These are phyloP conservation scores for Cyberlindnera misumaiensis DNA, from an alignment of 805 yeast species.

Conservation along the genomic window DNA sequence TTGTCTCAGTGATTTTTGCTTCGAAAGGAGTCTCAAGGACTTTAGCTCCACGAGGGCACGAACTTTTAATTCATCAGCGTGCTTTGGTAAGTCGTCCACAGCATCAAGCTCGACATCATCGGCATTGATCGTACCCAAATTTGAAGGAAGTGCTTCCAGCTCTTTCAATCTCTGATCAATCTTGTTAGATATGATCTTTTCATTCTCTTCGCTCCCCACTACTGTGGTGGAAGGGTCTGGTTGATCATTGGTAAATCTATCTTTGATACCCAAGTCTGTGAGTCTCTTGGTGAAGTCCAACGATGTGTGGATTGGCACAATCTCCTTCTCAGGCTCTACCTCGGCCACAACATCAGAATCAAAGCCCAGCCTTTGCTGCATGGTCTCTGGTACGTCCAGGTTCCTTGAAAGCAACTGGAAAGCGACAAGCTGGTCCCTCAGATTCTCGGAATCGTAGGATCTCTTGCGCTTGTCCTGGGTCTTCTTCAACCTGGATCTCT, in stretches of 20 bases:
- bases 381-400: slow-evolving; percentile 50
- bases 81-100: slow-evolving; percentile 37
- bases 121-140: slow-evolving; percentile 51
- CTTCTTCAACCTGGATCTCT: slow-evolving; percentile 20
- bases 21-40: slow-evolving; percentile 53
- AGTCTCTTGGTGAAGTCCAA: slow-evolving; percentile 26
- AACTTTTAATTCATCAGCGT: slow-evolving; percentile 54
- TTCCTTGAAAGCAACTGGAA: slow-evolving; percentile 61
- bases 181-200: slow-evolving; percentile 45
- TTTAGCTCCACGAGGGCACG: slow-evolving; percentile 65
- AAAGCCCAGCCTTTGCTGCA: slow-evolving; percentile 35
- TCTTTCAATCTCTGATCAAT: slow-evolving; percentile 52
- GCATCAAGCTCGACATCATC: slow-evolving; percentile 37
- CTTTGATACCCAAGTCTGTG: slow-evolving; percentile 24
- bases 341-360: background rate
- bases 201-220: slow-evolving; percentile 39
- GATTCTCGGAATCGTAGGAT: slow-evolving; percentile 37
- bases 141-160: slow-evolving; percentile 62
- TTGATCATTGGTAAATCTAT: slow-evolving; percentile 24
- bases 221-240: slow-evolving; percentile 29
- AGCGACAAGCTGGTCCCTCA: slow-evolving; percentile 55
- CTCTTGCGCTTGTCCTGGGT: slow-evolving; percentile 8
- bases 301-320: slow-evolving; percentile 22
- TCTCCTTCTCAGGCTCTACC: background rate
- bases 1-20: slow-evolving; percentile 67